A percentile compares a stretch with the other conserved stretches of the same genome.
phyloP scores from a whole-genome alignment of 441 rosid genomes.

The Isatis lusitanica region DNA sequence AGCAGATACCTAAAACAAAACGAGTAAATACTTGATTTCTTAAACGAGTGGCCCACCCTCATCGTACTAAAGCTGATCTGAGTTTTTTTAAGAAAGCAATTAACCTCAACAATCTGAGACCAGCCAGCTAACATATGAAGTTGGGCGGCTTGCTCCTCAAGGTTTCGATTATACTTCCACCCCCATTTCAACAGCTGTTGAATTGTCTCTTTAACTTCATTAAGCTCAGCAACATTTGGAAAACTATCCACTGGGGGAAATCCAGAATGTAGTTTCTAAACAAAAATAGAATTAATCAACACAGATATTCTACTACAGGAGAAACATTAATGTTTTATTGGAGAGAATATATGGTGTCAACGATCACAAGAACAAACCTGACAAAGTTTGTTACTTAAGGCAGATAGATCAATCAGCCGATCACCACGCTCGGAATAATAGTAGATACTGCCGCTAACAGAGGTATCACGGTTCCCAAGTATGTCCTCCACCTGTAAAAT shows the following conservation, averaged over 20 bases:
- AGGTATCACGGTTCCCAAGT: conserved; percentile 66
- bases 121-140: conserved; percentile 98
- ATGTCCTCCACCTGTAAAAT: conserved; percentile 75
- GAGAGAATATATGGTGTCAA: conserved; percentile 19
- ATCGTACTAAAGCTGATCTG: conserved; percentile 13
- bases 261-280: conserved; percentile 71
- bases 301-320: conserved; percentile 22
- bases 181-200: conserved; percentile 95
- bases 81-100: conserved; percentile 21
- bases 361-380: conserved; percentile 56
- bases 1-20: conserved; percentile 64
- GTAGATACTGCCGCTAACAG: conserved; percentile 82
- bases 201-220: conserved; percentile 75
- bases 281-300: conserved; percentile 32
- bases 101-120: conserved; percentile 94
- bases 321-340: neutral
- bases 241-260: conserved; percentile 65
- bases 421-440: conserved; percentile 95
- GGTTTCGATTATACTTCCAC: conserved; percentile 93
- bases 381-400: conserved; percentile 83
- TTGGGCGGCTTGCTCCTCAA: conserved; percentile 98
- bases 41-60: neutral
- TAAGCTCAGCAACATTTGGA: conserved; percentile 72
- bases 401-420: conserved; percentile 83
- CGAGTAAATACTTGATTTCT: conserved; percentile 2